Evolutionary conservation across 352 stramenopile genomes (phyloP), one percentile per base, ranked within the genome.

Genomic region (Pythium diclinum): DNA sequence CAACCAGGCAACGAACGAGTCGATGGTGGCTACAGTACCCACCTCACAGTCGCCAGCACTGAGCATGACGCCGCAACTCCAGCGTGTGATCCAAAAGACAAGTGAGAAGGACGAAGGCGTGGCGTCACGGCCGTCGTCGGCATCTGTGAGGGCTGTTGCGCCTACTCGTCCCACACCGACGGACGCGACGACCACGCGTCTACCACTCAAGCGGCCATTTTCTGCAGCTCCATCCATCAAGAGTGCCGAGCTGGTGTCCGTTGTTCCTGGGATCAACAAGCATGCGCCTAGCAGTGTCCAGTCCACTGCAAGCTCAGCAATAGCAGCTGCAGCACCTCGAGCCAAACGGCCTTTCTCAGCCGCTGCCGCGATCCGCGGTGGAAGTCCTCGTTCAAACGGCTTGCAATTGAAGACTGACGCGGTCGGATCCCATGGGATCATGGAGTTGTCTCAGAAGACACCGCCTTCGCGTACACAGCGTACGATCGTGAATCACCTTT

Each of bases 341-440:
- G 21, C 28, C 13, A 62, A 63, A 33, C 52, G 65, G 17, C 65
- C 65, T 28, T 66, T 63, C 42, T 71, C 65, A 7, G 59, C 65
- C 1, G 34, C 59, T 10, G n/a, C 65, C 23, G 58, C 42, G 1
- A 33, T 63, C 3, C 36, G 46, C 6, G 33, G 54, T 10, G 52
- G 32, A 2, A 59, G 44, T 23, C 61, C 23, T n/a, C 61, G 61
- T 21, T 38, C 32, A 1, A 13, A 21, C 7, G 60, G 25, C 4
- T 25, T 56, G 6, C 60, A 48, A 34, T 16, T 25, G 7, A 59
- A 23, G 10, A 33, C 19, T 17, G 21, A 59, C 6, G 7, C 3
- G 17, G 7, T 34, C 7, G 32, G 6, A n/a, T 23, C 14, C 11
- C 19, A 17, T 13, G 23, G n/a, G 14, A 59, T n/a, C 30, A 25